Percentiles rank a stretch among this genome's conserved stretches.
Conservation (phyloP, 2,329 filamentous ascomycete species). For the Neodidymelliopsis sp. region DNA sequence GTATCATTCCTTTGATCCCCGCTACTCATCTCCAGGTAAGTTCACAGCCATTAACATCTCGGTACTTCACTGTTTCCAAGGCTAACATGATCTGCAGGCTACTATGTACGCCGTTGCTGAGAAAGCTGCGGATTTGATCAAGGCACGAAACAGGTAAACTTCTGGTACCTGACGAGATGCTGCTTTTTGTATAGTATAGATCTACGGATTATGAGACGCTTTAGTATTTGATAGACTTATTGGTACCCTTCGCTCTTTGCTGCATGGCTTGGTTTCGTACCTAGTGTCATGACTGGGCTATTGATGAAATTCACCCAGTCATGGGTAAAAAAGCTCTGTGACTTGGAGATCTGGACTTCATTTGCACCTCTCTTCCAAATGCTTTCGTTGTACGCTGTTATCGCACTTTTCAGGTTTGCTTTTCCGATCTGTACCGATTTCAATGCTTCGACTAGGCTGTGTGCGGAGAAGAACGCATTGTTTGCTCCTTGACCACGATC, state of each 20-base stretch:
- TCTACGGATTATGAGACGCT: background rate
- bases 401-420: conserved; percentile 21
- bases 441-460: conserved; percentile 37
- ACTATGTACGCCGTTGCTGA: conserved; percentile 43
- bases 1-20: conserved; percentile 29
- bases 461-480: conserved; percentile 46
- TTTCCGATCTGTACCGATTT: conserved; percentile 23
- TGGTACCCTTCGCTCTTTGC: conserved; percentile 40
- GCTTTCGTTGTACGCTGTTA: conserved; percentile 37
- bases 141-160: conserved; percentile 26
- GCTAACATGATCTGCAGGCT: conserved; percentile 34
- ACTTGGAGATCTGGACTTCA: conserved; percentile 44
- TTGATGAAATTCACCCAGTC: conserved; percentile 42
- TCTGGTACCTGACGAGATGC: no score
- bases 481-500: conserved; percentile 51
- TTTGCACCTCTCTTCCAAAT: conserved; percentile 39
- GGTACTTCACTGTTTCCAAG: no score
- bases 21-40: no score
- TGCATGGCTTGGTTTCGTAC: conserved; percentile 39
- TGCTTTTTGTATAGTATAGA: conserved; percentile 1
- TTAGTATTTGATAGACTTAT: conserved; percentile 1
- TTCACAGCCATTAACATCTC: no score
- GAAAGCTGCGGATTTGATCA: conserved; percentile 42
- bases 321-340: conserved; percentile 43
- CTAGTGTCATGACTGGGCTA: conserved; percentile 40